phyloP scores from a whole-genome alignment of 2,329 filamentous ascomycete genomes.

The Cadophora malorum region DNA sequence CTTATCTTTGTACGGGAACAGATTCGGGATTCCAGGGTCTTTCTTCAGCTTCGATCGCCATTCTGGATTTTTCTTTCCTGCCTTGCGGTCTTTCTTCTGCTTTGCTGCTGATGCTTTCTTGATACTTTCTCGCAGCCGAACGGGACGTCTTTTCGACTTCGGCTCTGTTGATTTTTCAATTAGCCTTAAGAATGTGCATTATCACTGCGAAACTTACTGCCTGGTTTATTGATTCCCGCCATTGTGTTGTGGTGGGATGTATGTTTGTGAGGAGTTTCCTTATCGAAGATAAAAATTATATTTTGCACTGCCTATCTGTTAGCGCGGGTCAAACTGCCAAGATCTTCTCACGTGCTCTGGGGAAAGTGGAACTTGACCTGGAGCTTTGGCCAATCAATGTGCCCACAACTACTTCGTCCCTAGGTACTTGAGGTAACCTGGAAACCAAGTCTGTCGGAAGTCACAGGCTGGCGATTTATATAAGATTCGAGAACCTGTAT shows the following conservation, averaged over 20 bases:
- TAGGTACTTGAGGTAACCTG: too few relatives aligned
- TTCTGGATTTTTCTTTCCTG: constrained; percentile 95
- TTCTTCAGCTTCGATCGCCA: constrained; percentile 96
- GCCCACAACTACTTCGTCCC: not conserved
- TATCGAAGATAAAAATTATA: constrained; percentile 23
- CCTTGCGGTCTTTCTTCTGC: constrained; percentile 87
- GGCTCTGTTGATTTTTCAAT: constrained; percentile 67
- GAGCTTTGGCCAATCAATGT: not conserved
- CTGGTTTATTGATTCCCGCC: constrained; percentile 45
- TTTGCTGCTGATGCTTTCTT: constrained; percentile 90
- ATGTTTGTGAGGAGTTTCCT: constrained; percentile 5
- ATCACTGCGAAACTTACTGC: constrained; percentile 41
- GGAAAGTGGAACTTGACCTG: not conserved
- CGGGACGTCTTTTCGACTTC: constrained; percentile 89
- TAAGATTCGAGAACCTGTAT: too few relatives aligned
- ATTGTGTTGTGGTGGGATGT: constrained; percentile 36
- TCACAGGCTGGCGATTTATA: not conserved
- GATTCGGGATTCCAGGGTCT: constrained; percentile 95
- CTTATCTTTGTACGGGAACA: constrained; percentile 98
- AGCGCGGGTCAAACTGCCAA: not conserved
- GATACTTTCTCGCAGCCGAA: constrained; percentile 93
- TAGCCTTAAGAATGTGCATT: constrained; percentile 16
- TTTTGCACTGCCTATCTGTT: constrained; percentile 18
- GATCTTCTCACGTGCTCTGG: constrained; percentile 13
- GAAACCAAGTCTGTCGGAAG: not conserved